Evolutionary conservation across 345 rosid species (phyloP).

Genomic region (Lumnitzera racemosa): DNA sequence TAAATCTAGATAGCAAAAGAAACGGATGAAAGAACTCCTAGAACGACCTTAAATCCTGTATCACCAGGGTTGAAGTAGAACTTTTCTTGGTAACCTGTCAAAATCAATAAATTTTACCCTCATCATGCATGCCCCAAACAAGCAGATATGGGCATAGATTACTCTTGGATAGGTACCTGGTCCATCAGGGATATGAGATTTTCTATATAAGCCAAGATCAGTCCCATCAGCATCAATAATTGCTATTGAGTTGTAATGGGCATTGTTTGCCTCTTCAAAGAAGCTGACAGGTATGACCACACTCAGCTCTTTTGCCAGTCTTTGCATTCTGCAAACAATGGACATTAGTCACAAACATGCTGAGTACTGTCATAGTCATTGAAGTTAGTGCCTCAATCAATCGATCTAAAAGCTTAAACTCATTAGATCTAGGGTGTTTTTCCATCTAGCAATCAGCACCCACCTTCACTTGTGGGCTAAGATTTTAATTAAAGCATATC

Average conservation of each 20-base stretch:
- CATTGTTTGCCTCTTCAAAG: slow-evolving; percentile 92
- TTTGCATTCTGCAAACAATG: slow-evolving; percentile 55
- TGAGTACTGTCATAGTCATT: not conserved
- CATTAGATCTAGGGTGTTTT: not conserved
- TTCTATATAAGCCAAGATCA: slow-evolving; percentile 86
- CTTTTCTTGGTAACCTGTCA: slow-evolving; percentile 86
- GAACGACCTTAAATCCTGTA: slow-evolving; percentile 86
- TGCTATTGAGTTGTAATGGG: slow-evolving; percentile 86
- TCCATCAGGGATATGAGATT: slow-evolving; percentile 97
- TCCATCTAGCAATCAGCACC: no score
- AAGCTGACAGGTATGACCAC: slow-evolving; percentile 91
- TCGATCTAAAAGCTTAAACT: not conserved
- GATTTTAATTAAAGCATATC: no score
- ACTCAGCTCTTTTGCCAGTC: slow-evolving; percentile 75
- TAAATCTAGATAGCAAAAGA: not conserved
- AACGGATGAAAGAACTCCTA: not conserved
- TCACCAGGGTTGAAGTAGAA: slow-evolving; percentile 97
- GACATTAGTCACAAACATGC: not conserved
- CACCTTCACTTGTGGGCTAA: no score
- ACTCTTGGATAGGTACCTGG: slow-evolving; percentile 48
- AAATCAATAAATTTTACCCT: not conserved
- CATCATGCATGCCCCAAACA: slow-evolving; percentile 1
- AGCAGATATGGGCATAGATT: slow-evolving; percentile 1
- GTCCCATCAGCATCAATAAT: slow-evolving; percentile 91
- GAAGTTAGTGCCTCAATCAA: not conserved